Conservation (phyloP, 1,139 yeast species). For the Yamadazyma kanchanaburiensis region DNA sequence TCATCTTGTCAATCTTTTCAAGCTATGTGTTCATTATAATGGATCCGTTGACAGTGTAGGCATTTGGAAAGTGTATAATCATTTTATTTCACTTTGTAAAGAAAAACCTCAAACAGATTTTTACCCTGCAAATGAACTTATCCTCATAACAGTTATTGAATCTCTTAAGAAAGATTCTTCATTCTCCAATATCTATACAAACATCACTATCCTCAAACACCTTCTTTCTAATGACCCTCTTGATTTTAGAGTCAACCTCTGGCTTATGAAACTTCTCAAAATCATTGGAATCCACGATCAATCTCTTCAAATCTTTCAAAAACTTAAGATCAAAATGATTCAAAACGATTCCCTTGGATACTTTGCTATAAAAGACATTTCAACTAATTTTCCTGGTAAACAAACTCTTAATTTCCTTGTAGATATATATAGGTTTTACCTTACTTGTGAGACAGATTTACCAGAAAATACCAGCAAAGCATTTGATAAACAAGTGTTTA, state of each 20-base stretch:
- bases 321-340: constrained; percentile 65
- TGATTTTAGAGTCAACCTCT: constrained; percentile 64
- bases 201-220: constrained; percentile 45
- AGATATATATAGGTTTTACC: constrained; percentile 43
- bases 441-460: constrained; percentile 50
- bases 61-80: constrained; percentile 34
- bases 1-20: constrained; percentile 47
- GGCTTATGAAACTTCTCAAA: constrained; percentile 68
- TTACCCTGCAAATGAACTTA: constrained; percentile 61
- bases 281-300: constrained; percentile 45
- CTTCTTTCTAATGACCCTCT: constrained; percentile 51
- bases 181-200: constrained; percentile 18
- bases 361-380: constrained; percentile 42
- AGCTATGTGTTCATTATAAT: constrained; percentile 26
- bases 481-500: constrained; percentile 52
- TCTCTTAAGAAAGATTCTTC: constrained; percentile 14
- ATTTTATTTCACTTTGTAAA: constrained; percentile 22
- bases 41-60: constrained; percentile 18
- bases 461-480: constrained; percentile 46
- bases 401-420: constrained; percentile 24
- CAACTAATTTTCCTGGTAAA: constrained; percentile 21
- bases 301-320: constrained; percentile 49
- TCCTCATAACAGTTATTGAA: constrained; percentile 46
- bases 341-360: constrained; percentile 76
- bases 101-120: constrained; percentile 56